Evolutionary conservation across 2,329 filamentous ascomycete genomes (phyloP).

Genomic region (Fusarium sp.): DNA sequence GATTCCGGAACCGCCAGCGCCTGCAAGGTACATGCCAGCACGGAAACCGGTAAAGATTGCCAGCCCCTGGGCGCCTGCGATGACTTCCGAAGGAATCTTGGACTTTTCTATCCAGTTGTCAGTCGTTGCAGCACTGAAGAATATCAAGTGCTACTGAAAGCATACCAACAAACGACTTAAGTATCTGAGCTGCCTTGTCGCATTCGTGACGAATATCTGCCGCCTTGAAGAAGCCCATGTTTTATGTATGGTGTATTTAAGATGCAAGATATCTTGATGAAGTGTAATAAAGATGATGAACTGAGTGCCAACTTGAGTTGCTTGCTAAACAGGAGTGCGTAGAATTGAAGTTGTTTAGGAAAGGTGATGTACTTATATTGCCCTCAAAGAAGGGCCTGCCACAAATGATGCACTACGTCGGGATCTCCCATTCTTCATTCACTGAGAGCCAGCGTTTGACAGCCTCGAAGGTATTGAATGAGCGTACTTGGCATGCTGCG

Average conservation of each 20-base stretch:
- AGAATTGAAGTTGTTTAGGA: neutral
- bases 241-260: neutral
- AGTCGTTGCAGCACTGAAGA: neutral
- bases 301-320: neutral
- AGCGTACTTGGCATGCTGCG: neutral
- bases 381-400: neutral
- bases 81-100: constrained; percentile 55
- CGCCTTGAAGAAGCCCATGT: constrained; percentile 24
- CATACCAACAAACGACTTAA: constrained; percentile 24
- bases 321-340: neutral
- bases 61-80: constrained; percentile 65
- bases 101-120: constrained; percentile 10
- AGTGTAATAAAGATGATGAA: neutral
- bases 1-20: constrained; percentile 67
- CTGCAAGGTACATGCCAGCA: constrained; percentile 67
- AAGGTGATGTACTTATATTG: neutral
- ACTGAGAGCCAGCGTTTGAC: neutral
- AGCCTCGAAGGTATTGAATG: neutral
- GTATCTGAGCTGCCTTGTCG: constrained; percentile 21
- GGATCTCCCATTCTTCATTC: neutral
- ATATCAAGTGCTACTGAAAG: neutral
- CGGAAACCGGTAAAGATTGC: constrained; percentile 72
- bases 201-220: constrained; percentile 17
- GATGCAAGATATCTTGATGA: neutral
- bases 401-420: neutral